Evolutionary conservation across 441 rosid species (phyloP).

Genomic region (Melastoma candidum): DNA sequence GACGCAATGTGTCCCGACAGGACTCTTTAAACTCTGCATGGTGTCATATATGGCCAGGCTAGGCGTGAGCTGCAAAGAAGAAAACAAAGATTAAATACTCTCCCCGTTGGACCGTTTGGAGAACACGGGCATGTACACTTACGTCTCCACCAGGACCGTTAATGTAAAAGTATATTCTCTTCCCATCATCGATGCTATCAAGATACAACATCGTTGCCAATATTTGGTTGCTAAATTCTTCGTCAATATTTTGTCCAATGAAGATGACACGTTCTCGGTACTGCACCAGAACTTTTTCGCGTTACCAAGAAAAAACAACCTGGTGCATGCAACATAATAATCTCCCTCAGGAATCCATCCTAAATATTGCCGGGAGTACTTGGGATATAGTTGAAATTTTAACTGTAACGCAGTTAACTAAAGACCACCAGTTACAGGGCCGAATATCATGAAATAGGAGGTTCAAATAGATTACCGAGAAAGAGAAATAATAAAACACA

Average conservation of each 20-base stretch:
- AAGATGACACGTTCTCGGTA: slow-evolving; percentile 79
- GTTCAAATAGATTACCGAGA: too few species aligned
- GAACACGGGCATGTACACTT: slow-evolving; percentile 15
- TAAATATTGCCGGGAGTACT: too few species aligned
- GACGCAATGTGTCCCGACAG: slow-evolving; percentile 61
- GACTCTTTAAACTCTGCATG: slow-evolving; percentile 77
- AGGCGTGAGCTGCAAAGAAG: slow-evolving; percentile 56
- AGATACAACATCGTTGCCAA: slow-evolving; percentile 89
- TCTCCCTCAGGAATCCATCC: neutral
- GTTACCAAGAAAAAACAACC: slow-evolving; percentile 4
- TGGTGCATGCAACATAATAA: neutral
- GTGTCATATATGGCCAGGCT: slow-evolving; percentile 78
- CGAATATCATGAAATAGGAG: too few species aligned
- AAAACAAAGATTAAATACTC: slow-evolving; percentile 11
- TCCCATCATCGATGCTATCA: slow-evolving; percentile 62
- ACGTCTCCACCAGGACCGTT: slow-evolving; percentile 94
- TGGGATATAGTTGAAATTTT: too few species aligned
- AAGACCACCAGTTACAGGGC: too few species aligned
- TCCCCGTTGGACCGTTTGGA: too few species aligned
- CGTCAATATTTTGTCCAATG: slow-evolving; percentile 69
- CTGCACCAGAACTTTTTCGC: slow-evolving; percentile 34
- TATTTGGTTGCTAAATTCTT: slow-evolving; percentile 80
- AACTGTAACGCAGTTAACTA: too few species aligned
- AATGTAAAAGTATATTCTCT: slow-evolving; percentile 51
- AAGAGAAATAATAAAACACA: too few species aligned